Evolutionary conservation across 2,329 filamentous ascomycete genomes (phyloP).

Genomic region (Diplodia sapinea): DNA sequence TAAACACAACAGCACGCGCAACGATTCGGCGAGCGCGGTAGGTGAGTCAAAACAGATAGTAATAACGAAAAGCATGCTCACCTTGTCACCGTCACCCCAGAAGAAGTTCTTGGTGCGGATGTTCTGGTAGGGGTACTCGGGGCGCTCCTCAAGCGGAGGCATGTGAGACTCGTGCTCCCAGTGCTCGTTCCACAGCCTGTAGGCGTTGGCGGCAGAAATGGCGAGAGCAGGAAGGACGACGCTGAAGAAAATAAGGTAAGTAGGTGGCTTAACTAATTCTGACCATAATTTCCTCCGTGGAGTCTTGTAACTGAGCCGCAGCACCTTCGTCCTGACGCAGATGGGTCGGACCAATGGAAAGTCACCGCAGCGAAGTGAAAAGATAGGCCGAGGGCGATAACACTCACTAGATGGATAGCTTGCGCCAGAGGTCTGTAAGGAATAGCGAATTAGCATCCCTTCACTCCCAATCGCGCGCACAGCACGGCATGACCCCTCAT

Average conservation of each 20-base stretch:
- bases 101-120: constrained; percentile 94
- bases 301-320: background rate
- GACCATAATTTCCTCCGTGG: background rate
- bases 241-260: constrained; percentile 55
- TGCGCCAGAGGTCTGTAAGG: constrained; percentile 83
- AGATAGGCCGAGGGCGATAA: background rate
- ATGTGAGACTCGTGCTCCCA: constrained; percentile 94
- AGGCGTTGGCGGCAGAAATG: constrained; percentile 80
- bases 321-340: background rate
- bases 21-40: too few relatives aligned
- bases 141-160: constrained; percentile 85
- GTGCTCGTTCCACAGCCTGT: constrained; percentile 90
- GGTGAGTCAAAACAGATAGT: background rate
- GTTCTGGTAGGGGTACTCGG: constrained; percentile 97
- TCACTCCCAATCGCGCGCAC: background rate
- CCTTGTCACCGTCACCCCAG: constrained; percentile 97
- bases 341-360: background rate
- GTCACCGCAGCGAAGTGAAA: background rate
- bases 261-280: background rate
- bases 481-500: background rate
- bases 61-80: constrained; percentile 48
- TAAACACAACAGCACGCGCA: background rate
- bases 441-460: constrained; percentile 8
- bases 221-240: constrained; percentile 75
- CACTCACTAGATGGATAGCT: constrained; percentile 93